Evolutionary conservation across 768 basidiomycete species (phyloP).

Genomic region (Agrocybe pediades): DNA sequence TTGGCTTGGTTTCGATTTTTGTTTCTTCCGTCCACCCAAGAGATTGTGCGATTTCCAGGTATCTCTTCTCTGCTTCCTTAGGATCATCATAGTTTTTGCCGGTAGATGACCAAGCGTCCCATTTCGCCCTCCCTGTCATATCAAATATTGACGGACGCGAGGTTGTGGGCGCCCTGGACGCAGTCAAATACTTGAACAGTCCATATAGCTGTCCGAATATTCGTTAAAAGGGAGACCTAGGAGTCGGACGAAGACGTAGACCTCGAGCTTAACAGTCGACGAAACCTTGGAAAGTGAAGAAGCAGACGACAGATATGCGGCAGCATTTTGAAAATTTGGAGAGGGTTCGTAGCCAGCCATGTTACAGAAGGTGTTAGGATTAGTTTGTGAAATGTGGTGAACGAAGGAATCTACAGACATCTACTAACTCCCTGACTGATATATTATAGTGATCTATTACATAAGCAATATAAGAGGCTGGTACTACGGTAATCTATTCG

Average conservation of each 20-base stretch:
- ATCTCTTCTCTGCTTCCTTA: slow-evolving; percentile 59
- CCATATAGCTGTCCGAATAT: slow-evolving; percentile 70
- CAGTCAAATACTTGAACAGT: slow-evolving; percentile 76
- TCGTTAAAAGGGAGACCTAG: slow-evolving; percentile 24
- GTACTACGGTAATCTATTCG: slow-evolving; percentile 5
- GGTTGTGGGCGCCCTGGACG: slow-evolving; percentile 51
- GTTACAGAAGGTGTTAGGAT: neutral
- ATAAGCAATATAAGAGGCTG: slow-evolving; percentile 13
- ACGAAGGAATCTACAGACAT: slow-evolving; percentile 2
- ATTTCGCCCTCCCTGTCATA: slow-evolving; percentile 78
- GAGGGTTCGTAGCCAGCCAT: slow-evolving; percentile 25
- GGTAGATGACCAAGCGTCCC: slow-evolving; percentile 76
- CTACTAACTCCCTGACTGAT: neutral
- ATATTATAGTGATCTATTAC: slow-evolving; percentile 17
- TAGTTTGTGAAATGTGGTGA: slow-evolving; percentile 5
- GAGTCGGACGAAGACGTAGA: slow-evolving; percentile 35
- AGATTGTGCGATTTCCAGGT: slow-evolving; percentile 65
- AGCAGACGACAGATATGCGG: slow-evolving; percentile 59
- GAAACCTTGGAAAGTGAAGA: slow-evolving; percentile 57
- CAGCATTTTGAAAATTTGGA: slow-evolving; percentile 57
- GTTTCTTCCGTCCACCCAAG: slow-evolving; percentile 66
- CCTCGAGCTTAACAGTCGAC: slow-evolving; percentile 74
- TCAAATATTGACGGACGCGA: slow-evolving; percentile 78
- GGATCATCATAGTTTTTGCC: slow-evolving; percentile 48
- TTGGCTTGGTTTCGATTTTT: slow-evolving; percentile 7